phyloP scores from a whole-genome alignment of 495 filamentous ascomycete genomes.

The Zalerion maritima region DNA sequence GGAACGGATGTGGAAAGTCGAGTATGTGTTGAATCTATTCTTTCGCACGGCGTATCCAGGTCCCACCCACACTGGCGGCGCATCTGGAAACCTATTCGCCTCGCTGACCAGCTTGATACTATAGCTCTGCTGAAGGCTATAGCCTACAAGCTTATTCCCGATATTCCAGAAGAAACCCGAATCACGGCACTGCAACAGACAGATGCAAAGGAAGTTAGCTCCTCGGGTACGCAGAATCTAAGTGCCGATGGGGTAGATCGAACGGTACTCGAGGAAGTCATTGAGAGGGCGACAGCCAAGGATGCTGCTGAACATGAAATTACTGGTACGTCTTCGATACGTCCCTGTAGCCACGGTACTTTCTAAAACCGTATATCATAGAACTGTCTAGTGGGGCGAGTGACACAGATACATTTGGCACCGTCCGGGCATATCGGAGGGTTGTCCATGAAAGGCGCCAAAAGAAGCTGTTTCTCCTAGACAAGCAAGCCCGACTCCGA shows the following conservation, averaged over 20 bases:
- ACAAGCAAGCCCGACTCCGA: constrained; percentile 55
- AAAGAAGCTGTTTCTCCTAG: constrained; percentile 46
- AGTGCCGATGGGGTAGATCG: constrained; percentile 7
- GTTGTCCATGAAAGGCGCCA: constrained; percentile 43
- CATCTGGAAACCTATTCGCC: constrained; percentile 4
- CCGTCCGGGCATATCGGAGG: constrained; percentile 43
- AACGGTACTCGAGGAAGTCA: constrained; percentile 51
- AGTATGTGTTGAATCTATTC: constrained; percentile 28
- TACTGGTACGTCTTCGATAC: constrained; percentile 27
- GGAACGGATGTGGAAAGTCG: constrained; percentile 71
- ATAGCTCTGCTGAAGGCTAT: constrained; percentile 58
- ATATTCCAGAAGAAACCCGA: constrained; percentile 52
- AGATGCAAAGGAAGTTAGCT: constrained; percentile 17
- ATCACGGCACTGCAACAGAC: constrained; percentile 66
- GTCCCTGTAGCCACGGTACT: no score
- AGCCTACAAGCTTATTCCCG: constrained; percentile 63
- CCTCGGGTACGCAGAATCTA: constrained; percentile 8
- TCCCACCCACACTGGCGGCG: no score
- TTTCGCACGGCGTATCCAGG: no score
- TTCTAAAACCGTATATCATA: no score
- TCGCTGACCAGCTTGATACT: constrained; percentile 3
- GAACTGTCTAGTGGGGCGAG: constrained; percentile 23
- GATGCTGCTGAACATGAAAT: constrained; percentile 43
- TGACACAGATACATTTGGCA: constrained; percentile 33
- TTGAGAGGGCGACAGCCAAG: constrained; percentile 47